Conservation (phyloP, 345 rosid species). For the Citrus trifoliata region DNA sequence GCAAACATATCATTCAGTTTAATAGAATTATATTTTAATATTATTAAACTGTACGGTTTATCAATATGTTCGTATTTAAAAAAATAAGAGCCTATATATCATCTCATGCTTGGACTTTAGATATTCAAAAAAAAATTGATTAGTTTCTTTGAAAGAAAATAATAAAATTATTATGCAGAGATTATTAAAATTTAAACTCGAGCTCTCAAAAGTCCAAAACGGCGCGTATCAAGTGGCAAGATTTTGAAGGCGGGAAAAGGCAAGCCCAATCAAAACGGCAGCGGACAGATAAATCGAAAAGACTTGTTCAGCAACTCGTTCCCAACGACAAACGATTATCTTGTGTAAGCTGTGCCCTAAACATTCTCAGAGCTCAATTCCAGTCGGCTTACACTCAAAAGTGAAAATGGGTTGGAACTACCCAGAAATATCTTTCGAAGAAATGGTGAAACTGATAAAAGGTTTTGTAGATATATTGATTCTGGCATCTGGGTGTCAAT, state of each 20-base stretch:
- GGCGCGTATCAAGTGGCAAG: neutral
- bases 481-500: conserved; percentile 78
- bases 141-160: too few relatives aligned
- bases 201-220: neutral
- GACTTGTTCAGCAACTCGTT: too few relatives aligned
- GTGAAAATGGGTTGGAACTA: conserved; percentile 62
- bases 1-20: accelerated
- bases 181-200: too few relatives aligned
- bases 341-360: neutral
- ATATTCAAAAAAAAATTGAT: too few relatives aligned
- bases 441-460: conserved; percentile 53
- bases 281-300: neutral
- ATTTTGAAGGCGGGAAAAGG: neutral
- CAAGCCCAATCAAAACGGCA: neutral
- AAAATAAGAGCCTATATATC: too few relatives aligned
- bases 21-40: too few relatives aligned
- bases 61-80: accelerated
- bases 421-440: conserved; percentile 55
- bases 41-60: accelerated
- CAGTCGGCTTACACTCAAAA: neutral
- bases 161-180: too few relatives aligned
- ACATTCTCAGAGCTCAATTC: neutral
- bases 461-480: conserved; percentile 76
- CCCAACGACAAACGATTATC: too few relatives aligned
- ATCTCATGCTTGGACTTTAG: too few relatives aligned